These are phyloP conservation scores for Phytophthora lateralis DNA, from an alignment of 352 stramenopile species.

Conservation along the genomic window DNA sequence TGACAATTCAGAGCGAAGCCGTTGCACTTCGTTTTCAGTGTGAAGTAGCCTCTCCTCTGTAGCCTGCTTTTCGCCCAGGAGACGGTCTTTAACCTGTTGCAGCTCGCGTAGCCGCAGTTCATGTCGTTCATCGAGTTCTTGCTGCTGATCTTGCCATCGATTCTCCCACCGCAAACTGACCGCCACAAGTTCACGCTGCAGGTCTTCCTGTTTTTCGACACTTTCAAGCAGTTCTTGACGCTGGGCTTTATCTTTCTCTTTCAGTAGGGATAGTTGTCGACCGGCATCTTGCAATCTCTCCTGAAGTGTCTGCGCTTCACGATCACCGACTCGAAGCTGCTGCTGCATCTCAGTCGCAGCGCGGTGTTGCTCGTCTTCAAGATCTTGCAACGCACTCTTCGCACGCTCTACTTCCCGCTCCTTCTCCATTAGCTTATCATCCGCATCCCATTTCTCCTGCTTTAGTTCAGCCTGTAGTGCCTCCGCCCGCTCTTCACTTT, in stretches of 20 bases:
- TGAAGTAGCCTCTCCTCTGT: slow-evolving; percentile 61
- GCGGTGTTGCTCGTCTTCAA: slow-evolving; percentile 57
- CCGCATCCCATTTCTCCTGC: slow-evolving; percentile 61
- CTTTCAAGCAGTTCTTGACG: slow-evolving; percentile 57
- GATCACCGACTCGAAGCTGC: slow-evolving; percentile 54
- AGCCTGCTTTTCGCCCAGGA: slow-evolving; percentile 62
- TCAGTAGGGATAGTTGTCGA: slow-evolving; percentile 51
- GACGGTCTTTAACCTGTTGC: slow-evolving; percentile 57
- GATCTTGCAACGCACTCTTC: slow-evolving; percentile 55
- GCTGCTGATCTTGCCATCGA: slow-evolving; percentile 67
- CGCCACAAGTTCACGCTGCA: slow-evolving; percentile 66
- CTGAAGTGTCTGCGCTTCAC: slow-evolving; percentile 46
- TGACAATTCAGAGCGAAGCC: slow-evolving; percentile 54
- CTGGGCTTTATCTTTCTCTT: slow-evolving; percentile 68
- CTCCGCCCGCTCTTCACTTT: slow-evolving; percentile 58
- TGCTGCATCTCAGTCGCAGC: slow-evolving; percentile 54
- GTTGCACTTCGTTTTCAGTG: slow-evolving; percentile 68
- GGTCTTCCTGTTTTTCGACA: slow-evolving; percentile 64
- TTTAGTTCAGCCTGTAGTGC: slow-evolving; percentile 60
- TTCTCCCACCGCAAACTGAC: slow-evolving; percentile 75
- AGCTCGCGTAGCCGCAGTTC: slow-evolving; percentile 61
- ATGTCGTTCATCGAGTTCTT: slow-evolving; percentile 49
- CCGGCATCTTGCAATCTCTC: slow-evolving; percentile 56
- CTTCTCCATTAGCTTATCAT: slow-evolving; percentile 67
- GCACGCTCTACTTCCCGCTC: slow-evolving; percentile 60